Percentiles rank a stretch among this genome's conserved stretches.
phyloP scores from a whole-genome alignment of 176 grass and related monocot species.

The Stipa capillata region DNA sequence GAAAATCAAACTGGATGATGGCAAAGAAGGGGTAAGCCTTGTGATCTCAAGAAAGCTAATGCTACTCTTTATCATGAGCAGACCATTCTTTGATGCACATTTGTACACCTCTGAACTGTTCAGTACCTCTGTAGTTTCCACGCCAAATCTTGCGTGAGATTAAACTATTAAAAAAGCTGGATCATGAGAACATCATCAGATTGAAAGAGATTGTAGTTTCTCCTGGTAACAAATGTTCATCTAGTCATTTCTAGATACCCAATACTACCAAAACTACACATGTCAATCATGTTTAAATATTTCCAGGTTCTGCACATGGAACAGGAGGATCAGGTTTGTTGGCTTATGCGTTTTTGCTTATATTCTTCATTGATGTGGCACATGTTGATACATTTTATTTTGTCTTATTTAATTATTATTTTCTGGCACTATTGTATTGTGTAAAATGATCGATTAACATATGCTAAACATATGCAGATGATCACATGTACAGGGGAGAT shows the following conservation, averaged over 20 bases:
- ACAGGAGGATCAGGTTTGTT: conserved; percentile 34
- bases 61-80: conserved; percentile 1
- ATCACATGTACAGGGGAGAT: conserved; percentile 68
- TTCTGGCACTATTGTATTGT: background rate
- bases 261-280: background rate
- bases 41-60: conserved; percentile 5
- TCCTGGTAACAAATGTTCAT: conserved; percentile 53
- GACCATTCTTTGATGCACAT: background rate
- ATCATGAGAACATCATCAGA: conserved; percentile 79
- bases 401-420: background rate
- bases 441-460: background rate
- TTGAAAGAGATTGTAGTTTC: conserved; percentile 79
- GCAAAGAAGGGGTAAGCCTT: conserved; percentile 72
- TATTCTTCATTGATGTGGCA: background rate
- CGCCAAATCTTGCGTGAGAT: conserved; percentile 72
- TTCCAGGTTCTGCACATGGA: conserved; percentile 43
- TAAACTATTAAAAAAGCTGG: conserved; percentile 77
- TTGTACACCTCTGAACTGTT: conserved; percentile 3
- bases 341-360: conserved; percentile 10
- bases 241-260: conserved; percentile 10
- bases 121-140: conserved; percentile 57
- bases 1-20: conserved; percentile 78
- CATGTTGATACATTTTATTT: background rate
- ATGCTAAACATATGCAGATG: conserved; percentile 35
- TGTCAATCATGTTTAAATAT: background rate